Evolutionary conservation across 176 grass and related monocot species (phyloP).

Genomic region (Bonia amplexicaulis): DNA sequence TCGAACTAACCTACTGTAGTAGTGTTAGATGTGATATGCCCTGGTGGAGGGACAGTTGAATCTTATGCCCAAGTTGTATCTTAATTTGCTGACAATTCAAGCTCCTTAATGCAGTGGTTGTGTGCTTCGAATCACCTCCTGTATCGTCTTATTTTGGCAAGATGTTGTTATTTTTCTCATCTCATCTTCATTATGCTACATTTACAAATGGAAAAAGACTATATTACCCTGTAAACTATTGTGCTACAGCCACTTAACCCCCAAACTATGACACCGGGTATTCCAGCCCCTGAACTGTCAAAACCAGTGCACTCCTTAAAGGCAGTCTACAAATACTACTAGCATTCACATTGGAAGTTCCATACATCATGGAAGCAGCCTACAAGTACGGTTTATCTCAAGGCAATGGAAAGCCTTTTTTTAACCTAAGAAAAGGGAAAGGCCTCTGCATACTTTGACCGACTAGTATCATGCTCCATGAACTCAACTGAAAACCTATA

Average conservation of each 20-base stretch:
- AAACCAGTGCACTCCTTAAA: too few species aligned
- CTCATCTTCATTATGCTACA: too few species aligned
- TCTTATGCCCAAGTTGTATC: constrained; percentile 13
- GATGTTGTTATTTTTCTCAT: neutral
- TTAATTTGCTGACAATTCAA: neutral
- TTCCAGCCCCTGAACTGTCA: too few species aligned
- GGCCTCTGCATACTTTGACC: constrained; percentile 6
- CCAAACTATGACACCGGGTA: too few species aligned
- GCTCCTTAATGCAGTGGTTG: neutral
- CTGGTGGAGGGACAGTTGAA: constrained; percentile 5
- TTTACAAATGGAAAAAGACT: too few species aligned
- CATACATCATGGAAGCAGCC: neutral
- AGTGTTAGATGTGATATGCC: constrained; percentile 1
- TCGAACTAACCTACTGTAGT: constrained; percentile 7
- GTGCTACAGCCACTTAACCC: too few species aligned
- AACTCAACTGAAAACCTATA: neutral
- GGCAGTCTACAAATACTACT: neutral
- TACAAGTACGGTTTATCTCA: too few species aligned
- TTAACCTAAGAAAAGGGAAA: neutral
- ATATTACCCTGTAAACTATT: too few species aligned
- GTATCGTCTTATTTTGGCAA: neutral
- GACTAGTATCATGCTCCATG: neutral
- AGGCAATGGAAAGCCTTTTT: neutral
- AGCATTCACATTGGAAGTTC: neutral
- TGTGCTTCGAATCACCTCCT: neutral